phyloP scores from a whole-genome alignment of 768 basidiomycete genomes.

The Suillus subaureus region DNA sequence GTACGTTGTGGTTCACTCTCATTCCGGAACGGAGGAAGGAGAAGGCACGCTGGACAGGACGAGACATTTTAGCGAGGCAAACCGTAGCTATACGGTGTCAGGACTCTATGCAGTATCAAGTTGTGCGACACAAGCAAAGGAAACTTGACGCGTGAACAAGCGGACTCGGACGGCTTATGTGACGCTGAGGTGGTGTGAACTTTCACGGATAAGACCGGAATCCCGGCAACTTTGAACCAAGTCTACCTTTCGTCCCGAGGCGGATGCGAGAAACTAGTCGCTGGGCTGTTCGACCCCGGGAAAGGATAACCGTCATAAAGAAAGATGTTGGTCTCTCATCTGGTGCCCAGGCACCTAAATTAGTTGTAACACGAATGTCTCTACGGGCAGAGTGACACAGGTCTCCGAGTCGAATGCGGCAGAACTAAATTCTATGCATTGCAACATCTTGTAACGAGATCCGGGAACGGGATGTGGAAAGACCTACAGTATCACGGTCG shows the following conservation, averaged over 20 bases:
- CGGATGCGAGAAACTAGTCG: neutral
- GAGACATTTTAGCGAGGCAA: constrained; percentile 22
- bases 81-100: neutral
- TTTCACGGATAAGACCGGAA: constrained; percentile 9
- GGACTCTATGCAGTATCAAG: neutral
- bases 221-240: no score
- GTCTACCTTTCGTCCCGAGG: neutral
- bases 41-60: constrained; percentile 21
- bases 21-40: constrained; percentile 19
- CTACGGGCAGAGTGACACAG: neutral
- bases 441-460: neutral
- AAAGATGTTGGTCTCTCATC: neutral
- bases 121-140: neutral
- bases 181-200: constrained; percentile 2
- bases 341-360: neutral
- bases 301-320: neutral
- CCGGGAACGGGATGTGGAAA: neutral
- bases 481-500: neutral
- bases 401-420: neutral
- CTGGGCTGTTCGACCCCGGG: neutral
- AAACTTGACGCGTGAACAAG: neutral
- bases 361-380: neutral
- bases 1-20: constrained; percentile 15
- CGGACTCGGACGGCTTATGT: constrained; percentile 3
- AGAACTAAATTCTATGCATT: neutral